A percentile compares a stretch with the other conserved stretches of the same genome.
phyloP scores from a whole-genome alignment of 345 rosid species.

The Crucihimalaya himalaica region DNA sequence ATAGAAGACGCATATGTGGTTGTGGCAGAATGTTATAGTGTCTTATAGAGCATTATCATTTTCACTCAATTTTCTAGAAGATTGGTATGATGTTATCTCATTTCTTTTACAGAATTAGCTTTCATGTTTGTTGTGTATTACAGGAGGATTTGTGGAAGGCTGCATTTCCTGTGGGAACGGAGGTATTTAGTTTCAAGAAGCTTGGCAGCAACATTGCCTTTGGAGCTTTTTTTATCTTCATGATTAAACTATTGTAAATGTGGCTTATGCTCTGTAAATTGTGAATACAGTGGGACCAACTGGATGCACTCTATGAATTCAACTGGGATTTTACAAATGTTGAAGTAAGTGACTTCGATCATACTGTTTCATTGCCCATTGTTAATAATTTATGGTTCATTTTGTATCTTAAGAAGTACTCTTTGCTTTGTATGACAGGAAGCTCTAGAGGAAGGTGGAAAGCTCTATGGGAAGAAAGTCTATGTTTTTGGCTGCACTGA shows the following conservation, averaged over 20 bases:
- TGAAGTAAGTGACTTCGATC: constrained; percentile 56
- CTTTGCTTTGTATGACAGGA: constrained; percentile 48
- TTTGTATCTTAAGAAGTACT: background rate
- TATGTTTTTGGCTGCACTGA: constrained; percentile 87
- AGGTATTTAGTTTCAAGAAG: constrained; percentile 51
- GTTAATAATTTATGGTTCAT: background rate
- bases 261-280: constrained; percentile 17
- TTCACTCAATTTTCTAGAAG: too few relatives aligned
- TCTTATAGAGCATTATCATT: too few relatives aligned
- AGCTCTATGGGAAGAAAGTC: constrained; percentile 64
- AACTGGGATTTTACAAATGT: constrained; percentile 83
- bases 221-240: background rate
- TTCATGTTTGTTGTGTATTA: constrained; percentile 28
- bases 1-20: background rate
- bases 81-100: too few relatives aligned
- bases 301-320: constrained; percentile 61
- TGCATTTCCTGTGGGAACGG: constrained; percentile 85
- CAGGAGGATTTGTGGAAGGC: constrained; percentile 91
- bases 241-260: background rate
- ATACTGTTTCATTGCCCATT: background rate
- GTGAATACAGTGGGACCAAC: constrained; percentile 68
- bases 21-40: background rate
- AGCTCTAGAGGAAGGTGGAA: constrained; percentile 86
- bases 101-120: too few relatives aligned
- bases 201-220: constrained; percentile 9